Evolutionary conservation across 352 stramenopile species (phyloP).

Genomic region (Phytophthora pseudosyringae): DNA sequence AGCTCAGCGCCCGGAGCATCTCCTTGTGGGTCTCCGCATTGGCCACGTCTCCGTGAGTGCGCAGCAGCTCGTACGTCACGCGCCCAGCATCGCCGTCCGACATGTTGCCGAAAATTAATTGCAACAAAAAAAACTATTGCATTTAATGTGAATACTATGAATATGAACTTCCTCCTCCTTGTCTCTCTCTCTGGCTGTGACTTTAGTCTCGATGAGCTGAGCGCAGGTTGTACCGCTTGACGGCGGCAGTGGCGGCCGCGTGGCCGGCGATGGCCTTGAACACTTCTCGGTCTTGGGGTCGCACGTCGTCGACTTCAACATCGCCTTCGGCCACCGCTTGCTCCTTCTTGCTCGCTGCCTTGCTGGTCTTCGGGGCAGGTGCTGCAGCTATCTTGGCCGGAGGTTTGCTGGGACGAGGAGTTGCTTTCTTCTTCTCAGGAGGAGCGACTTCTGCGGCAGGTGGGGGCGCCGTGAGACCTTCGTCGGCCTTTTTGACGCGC

Average conservation of each 20-base stretch:
- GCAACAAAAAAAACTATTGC: conserved; percentile 15
- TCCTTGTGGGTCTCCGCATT: conserved; percentile 44
- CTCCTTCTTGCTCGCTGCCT: conserved; percentile 13
- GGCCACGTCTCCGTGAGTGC: conserved; percentile 26
- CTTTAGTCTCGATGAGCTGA: conserved; percentile 24
- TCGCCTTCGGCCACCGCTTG: conserved; percentile 10
- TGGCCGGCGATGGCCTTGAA: conserved; percentile 63
- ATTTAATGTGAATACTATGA: conserved; percentile 12
- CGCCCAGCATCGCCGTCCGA: conserved; percentile 13
- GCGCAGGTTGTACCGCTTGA: conserved; percentile 62
- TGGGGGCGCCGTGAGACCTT: conserved; percentile 4
- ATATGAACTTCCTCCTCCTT: not conserved
- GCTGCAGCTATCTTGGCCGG: conserved; percentile 19
- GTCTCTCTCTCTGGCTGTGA: not conserved
- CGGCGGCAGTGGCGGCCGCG: conserved; percentile 62
- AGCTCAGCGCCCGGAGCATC: conserved; percentile 47
- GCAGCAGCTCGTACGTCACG: conserved; percentile 43
- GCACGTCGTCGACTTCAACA: conserved; percentile 37
- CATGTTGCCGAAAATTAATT: conserved; percentile 17
- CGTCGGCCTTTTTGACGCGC: conserved; percentile 34
- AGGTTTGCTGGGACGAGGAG: conserved; percentile 16
- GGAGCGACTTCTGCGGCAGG: conserved; percentile 5
- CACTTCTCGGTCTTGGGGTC: conserved; percentile 56
- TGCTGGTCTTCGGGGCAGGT: conserved; percentile 9
- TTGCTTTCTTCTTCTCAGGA: conserved; percentile 30